phyloP scores from a whole-genome alignment of 2,329 filamentous ascomycete genomes.

The Paraconiothyrium brasiliense region DNA sequence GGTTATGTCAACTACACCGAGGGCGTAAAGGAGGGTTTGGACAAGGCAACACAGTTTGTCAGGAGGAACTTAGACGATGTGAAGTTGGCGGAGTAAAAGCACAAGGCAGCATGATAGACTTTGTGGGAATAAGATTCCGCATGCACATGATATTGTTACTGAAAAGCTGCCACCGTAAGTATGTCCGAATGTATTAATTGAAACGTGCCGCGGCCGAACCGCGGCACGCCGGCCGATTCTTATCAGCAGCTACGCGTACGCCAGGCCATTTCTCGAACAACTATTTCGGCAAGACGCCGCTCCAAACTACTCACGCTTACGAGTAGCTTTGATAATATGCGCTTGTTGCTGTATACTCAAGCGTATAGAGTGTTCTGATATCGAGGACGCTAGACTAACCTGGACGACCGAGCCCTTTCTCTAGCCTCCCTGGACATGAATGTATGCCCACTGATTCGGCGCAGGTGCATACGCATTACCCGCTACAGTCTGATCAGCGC shows the following conservation, averaged over 20 bases:
- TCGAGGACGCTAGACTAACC: too few species aligned
- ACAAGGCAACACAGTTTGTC: constrained; percentile 64
- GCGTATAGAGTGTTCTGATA: too few species aligned
- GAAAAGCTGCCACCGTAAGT: neutral
- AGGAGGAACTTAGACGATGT: constrained; percentile 65
- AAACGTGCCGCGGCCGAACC: too few species aligned
- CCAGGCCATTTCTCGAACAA: too few species aligned
- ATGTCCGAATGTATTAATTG: too few species aligned
- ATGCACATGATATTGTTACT: neutral
- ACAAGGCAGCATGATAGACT: neutral
- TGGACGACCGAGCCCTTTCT: neutral
- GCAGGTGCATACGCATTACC: neutral
- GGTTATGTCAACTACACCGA: constrained; percentile 79
- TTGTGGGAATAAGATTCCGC: neutral
- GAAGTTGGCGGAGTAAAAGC: constrained; percentile 43
- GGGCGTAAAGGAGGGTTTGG: constrained; percentile 72
- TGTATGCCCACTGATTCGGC: neutral
- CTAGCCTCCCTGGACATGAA: constrained; percentile 2
- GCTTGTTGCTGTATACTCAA: too few species aligned
- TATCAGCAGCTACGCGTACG: too few species aligned
- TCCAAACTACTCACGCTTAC: too few species aligned
- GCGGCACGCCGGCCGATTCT: too few species aligned
- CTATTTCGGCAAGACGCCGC: too few species aligned
- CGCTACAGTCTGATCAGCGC: neutral
- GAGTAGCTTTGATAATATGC: too few species aligned